phyloP scores from a whole-genome alignment of 129 eudicot genomes.

The Centrapalus pauciflorus region DNA sequence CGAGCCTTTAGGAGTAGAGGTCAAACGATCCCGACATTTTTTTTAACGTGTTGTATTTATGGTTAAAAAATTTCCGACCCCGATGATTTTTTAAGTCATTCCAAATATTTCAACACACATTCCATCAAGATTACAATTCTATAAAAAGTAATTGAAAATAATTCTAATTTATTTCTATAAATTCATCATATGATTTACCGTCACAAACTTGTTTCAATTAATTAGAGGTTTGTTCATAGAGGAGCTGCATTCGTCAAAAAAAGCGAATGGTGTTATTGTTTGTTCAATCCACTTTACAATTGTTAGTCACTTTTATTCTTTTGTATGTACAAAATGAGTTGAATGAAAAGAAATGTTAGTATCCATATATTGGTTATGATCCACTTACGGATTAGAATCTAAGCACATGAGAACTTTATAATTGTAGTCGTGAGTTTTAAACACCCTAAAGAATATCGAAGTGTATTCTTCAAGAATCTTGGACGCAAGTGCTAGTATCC shows the following conservation, averaged over 20 bases:
- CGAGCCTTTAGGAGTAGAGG: too few relatives aligned
- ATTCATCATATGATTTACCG: background rate
- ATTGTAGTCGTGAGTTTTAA: slow-evolving; percentile 14
- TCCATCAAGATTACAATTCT: too few relatives aligned
- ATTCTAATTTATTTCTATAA: slow-evolving; percentile 12
- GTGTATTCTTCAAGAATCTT: slow-evolving; percentile 24
- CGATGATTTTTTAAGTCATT: too few relatives aligned
- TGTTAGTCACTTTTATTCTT: background rate
- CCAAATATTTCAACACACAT: too few relatives aligned
- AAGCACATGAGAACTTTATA: slow-evolving; percentile 43
- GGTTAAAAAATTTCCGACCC: too few relatives aligned
- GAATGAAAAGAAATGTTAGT: background rate
- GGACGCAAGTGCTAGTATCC: slow-evolving; percentile 33
- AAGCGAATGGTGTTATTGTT: background rate
- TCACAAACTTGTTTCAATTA: slow-evolving; percentile 21
- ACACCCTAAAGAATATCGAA: slow-evolving; percentile 35
- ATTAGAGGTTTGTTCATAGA: slow-evolving; percentile 43
- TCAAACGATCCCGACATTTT: too few relatives aligned
- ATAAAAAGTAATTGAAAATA: too few relatives aligned
- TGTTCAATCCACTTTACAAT: background rate
- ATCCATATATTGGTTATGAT: background rate
- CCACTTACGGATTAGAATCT: slow-evolving; percentile 32
- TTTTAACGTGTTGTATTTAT: too few relatives aligned
- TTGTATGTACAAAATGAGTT: background rate
- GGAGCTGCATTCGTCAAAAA: slow-evolving; percentile 35